Conservation (phyloP, 2,329 filamentous ascomycete species). For the Rhynchosporium graminicola region DNA sequence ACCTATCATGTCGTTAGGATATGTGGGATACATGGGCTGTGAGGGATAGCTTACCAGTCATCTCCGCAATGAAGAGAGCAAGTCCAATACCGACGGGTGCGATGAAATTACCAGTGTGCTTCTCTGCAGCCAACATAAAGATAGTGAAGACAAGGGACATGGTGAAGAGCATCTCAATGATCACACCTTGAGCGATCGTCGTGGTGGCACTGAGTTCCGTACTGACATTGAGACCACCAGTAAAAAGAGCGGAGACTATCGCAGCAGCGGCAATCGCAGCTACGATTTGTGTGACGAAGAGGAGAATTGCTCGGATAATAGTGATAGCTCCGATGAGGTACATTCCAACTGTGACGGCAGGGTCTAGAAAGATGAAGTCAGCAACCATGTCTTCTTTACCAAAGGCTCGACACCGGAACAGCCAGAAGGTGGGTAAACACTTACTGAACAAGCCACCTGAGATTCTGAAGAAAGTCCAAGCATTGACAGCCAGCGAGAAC, state of each 20-base stretch:
- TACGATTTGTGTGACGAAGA: slow-evolving; percentile 39
- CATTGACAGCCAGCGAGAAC: slow-evolving; percentile 48
- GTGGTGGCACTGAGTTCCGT: slow-evolving; percentile 19
- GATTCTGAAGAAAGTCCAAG: slow-evolving; percentile 53
- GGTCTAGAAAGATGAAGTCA: background rate
- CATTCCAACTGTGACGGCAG: slow-evolving; percentile 40
- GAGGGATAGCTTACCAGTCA: slow-evolving; percentile 17
- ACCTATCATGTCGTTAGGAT: slow-evolving; percentile 33
- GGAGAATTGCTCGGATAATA: slow-evolving; percentile 32
- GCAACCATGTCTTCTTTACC: background rate
- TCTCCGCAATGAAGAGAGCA: slow-evolving; percentile 45
- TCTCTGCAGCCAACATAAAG: slow-evolving; percentile 46
- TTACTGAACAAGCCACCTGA: slow-evolving; percentile 48
- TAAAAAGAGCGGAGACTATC: slow-evolving; percentile 40
- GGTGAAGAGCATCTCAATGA: slow-evolving; percentile 50
- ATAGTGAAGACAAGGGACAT: slow-evolving; percentile 50
- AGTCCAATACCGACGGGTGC: slow-evolving; percentile 51
- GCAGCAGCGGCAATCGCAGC: slow-evolving; percentile 43
- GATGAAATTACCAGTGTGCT: slow-evolving; percentile 49
- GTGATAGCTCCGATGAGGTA: slow-evolving; percentile 39
- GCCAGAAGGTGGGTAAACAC: slow-evolving; percentile 43
- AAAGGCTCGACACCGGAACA: background rate
- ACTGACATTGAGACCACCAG: slow-evolving; percentile 22
- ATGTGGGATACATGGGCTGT: too few species aligned
- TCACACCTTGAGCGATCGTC: slow-evolving; percentile 45